Percentiles rank a stretch among this genome's conserved stretches.
These are phyloP conservation scores for Aspergillus sp. DNA, from an alignment of 2,329 filamentous ascomycete species.

Conservation along the genomic window DNA sequence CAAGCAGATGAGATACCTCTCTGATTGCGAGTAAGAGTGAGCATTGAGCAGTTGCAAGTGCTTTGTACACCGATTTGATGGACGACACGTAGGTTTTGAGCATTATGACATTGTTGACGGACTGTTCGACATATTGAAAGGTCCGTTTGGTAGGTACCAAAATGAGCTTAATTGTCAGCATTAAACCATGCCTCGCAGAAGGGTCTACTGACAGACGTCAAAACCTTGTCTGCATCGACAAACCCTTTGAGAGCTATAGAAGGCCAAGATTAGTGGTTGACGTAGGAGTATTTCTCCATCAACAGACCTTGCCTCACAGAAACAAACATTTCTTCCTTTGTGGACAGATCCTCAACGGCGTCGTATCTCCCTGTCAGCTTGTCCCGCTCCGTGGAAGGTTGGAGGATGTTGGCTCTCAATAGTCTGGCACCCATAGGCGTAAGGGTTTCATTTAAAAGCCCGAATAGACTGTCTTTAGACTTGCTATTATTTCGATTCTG, in stretches of 20 bases:
- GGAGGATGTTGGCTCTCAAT: constrained; percentile 78
- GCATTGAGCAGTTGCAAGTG: constrained; percentile 61
- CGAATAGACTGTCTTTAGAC: constrained; percentile 78
- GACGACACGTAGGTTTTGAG: constrained; percentile 74
- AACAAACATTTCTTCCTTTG: constrained; percentile 80
- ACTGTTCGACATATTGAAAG: constrained; percentile 68
- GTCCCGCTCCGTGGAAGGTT: constrained; percentile 70
- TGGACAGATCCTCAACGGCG: constrained; percentile 75
- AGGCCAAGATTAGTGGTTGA: constrained; percentile 2
- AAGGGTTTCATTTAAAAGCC: constrained; percentile 74
- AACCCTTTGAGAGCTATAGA: constrained; percentile 64
- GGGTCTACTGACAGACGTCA: constrained; percentile 59
- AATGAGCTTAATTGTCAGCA: constrained; percentile 57
- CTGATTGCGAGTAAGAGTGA: constrained; percentile 64
- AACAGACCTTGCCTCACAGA: constrained; percentile 62
- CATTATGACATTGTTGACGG: constrained; percentile 81
- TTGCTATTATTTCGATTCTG: constrained; percentile 76
- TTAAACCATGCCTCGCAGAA: background rate
- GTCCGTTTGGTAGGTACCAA: constrained; percentile 64
- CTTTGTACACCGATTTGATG: constrained; percentile 63
- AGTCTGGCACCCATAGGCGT: constrained; percentile 87
- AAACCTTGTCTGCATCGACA: constrained; percentile 71
- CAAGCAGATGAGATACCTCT: constrained; percentile 37
- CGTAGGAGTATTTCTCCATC: background rate
- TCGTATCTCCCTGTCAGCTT: constrained; percentile 72